Base-by-base conservation (phyloP, 1,284 basidiomycete genomes). In the Microbotryum violaceum region DNA sequence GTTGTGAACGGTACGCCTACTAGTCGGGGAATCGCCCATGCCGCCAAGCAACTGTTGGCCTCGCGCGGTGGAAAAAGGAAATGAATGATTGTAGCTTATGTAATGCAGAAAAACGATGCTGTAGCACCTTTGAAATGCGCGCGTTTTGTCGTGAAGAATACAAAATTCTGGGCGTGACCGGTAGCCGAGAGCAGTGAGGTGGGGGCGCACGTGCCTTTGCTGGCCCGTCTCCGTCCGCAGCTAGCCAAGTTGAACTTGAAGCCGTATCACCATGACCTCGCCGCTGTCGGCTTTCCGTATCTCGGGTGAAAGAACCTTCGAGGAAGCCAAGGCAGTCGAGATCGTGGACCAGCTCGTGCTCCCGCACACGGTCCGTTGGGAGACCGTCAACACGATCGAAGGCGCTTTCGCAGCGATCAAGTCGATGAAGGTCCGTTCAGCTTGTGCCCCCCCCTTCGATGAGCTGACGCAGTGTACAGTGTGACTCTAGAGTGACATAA, bases 371-470 rank as follows among this genome's bases (percentile, higher is more conserved):
- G 84, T 86, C 42, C 81, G 85, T 66, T 92, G 85, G 77, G 75
- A 90, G 48, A 75, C 80, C 50, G 85, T 94, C 55, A 78, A 82
- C 42, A 82, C 84, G 21, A 79, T 89, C 61, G 83, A 90, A 63
- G 82, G 91, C 56, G 91, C 91, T 0, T 86, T 88, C 75, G 87
- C 89, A 73, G 91, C 90, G 8, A 94, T 94, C 77, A 91, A 89
- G 77, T 81, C 85, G 16, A 94, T 96, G 91, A 89, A 89, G 81
- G 88, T 85, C 62, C 45, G 76, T 69, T 20, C 47, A 31, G 31
- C 31, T 31, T 33, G n/a, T 14, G 21, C 25, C 12, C 27, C 3
- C 3, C 31, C 1, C 20, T 14, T 31, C 31, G 8, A 18, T 7
- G 10, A 1, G 37, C 42, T 57, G 52, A 57, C 21, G 0, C 8